A percentile compares a stretch with the other conserved stretches of the same genome.
phyloP scores from a whole-genome alignment of 768 basidiomycete species.

The Trametes cubensis region DNA sequence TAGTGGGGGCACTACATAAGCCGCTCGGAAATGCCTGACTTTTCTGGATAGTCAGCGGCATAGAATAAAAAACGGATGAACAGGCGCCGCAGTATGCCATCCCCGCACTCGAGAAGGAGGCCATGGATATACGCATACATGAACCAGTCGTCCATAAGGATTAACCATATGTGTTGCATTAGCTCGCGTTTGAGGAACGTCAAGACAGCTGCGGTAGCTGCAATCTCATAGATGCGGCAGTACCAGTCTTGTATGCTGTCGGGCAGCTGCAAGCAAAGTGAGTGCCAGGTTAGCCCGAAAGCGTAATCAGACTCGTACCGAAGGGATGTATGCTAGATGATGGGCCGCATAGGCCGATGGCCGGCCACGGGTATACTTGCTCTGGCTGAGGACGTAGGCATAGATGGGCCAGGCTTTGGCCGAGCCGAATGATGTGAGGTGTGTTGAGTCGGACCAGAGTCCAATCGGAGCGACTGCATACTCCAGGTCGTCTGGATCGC shows the following conservation, averaged over 20 bases:
- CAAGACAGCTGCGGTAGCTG: slow-evolving; percentile 21
- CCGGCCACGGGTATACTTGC: slow-evolving; percentile 40
- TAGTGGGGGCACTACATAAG: background rate
- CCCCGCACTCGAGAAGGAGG: slow-evolving; percentile 27
- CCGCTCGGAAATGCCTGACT: slow-evolving; percentile 28
- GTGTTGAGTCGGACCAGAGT: slow-evolving; percentile 32
- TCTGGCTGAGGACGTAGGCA: slow-evolving; percentile 40
- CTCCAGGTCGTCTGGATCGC: background rate
- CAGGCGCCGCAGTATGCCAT: slow-evolving; percentile 29
- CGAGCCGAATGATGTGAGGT: slow-evolving; percentile 29
- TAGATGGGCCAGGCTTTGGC: slow-evolving; percentile 44
- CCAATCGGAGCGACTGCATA: slow-evolving; percentile 14
- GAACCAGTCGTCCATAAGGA: slow-evolving; percentile 30
- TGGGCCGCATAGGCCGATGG: slow-evolving; percentile 38
- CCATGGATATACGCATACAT: slow-evolving; percentile 32
- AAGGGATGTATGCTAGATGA: slow-evolving; percentile 48
- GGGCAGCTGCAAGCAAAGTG: too few relatives aligned
- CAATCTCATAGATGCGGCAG: slow-evolving; percentile 16
- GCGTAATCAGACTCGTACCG: slow-evolving; percentile 29
- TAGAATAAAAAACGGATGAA: slow-evolving; percentile 33
- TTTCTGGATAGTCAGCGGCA: slow-evolving; percentile 40
- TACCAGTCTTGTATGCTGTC: slow-evolving; percentile 25
- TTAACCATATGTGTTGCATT: slow-evolving; percentile 32
- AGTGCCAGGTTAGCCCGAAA: background rate
- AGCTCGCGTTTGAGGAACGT: slow-evolving; percentile 38